A percentile compares a stretch with the other conserved stretches of the same genome.
Conservation (phyloP, 768 basidiomycete species). For the Tephrocybe sp. region DNA sequence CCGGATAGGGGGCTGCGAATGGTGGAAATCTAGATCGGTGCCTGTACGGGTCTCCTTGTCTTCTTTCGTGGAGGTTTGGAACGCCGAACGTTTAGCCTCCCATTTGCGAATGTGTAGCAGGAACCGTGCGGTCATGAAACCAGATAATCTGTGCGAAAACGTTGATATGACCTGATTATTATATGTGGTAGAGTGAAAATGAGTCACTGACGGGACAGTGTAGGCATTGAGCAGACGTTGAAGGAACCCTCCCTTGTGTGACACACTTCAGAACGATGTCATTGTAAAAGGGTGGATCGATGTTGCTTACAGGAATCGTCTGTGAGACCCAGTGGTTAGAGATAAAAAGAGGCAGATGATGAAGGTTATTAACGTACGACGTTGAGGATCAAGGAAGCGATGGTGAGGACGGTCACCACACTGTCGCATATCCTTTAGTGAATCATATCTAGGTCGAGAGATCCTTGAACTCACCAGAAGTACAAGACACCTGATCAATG, state of each 20-base stretch:
- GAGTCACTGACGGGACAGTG: constrained; percentile 20
- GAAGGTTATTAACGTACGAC: constrained; percentile 17
- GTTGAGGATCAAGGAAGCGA: constrained; percentile 23
- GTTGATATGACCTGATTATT: too few species aligned
- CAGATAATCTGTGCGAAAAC: constrained; percentile 10
- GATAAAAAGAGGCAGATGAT: not conserved
- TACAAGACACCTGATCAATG: constrained; percentile 22
- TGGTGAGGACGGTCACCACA: constrained; percentile 22
- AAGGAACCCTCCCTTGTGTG: constrained; percentile 23
- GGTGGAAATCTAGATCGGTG: constrained; percentile 7
- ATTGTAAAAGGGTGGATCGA: not conserved
- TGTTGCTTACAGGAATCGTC: constrained; percentile 19
- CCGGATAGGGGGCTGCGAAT: not conserved
- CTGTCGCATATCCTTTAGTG: too few species aligned
- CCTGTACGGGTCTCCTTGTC: constrained; percentile 1
- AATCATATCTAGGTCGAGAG: not conserved
- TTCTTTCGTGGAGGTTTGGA: not conserved
- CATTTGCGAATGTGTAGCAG: constrained; percentile 16
- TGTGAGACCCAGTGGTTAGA: not conserved
- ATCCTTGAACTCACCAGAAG: constrained; percentile 21
- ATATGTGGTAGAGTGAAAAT: too few species aligned
- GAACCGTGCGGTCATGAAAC: constrained; percentile 17
- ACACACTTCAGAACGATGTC: too few species aligned
- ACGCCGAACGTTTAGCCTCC: constrained; percentile 11
- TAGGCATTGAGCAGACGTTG: constrained; percentile 27